Conservation (phyloP, 169 alveolate genomes). For the Toxoplasma gondii region DNA sequence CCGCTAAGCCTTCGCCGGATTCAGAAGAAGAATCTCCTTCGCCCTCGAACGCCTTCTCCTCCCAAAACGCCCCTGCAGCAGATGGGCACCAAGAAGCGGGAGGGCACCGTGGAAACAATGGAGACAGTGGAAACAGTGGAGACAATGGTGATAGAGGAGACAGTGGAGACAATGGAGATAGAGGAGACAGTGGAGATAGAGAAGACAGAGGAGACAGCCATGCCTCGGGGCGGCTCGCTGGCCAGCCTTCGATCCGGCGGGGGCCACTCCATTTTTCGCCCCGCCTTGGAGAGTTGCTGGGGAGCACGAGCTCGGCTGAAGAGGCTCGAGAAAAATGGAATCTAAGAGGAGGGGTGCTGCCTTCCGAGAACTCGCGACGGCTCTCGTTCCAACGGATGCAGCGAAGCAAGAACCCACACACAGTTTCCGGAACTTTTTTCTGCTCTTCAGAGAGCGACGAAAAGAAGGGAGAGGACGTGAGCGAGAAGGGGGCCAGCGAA, state of each 20-base stretch:
- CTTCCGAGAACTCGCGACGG: too few relatives aligned
- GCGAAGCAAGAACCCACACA: too few relatives aligned
- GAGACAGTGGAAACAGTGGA: not conserved
- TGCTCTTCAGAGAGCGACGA: too few relatives aligned
- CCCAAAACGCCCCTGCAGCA: not conserved
- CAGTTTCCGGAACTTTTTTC: too few relatives aligned
- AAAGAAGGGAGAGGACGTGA: too few relatives aligned
- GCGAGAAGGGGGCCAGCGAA: too few relatives aligned
- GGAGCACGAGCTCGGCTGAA: too few relatives aligned
- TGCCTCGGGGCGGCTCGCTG: not conserved
- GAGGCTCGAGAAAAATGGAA: too few relatives aligned
- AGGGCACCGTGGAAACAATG: not conserved
- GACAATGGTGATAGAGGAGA: not conserved
- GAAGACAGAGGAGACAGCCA: not conserved
- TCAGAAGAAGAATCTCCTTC: not conserved
- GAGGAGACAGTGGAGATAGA: not conserved
- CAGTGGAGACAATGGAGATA: not conserved
- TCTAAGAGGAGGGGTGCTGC: too few relatives aligned
- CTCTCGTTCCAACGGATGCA: too few relatives aligned
- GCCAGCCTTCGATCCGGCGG: not conserved
- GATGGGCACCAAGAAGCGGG: not conserved
- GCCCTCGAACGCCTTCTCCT: not conserved
- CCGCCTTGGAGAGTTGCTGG: too few relatives aligned
- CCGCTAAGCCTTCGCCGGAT: not conserved
- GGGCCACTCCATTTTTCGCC: not conserved